Evolutionary conservation across 1,284 basidiomycete species (phyloP), one percentile per base, ranked within the genome.

Genomic region (Pseudomicrostroma phylloplanum): DNA sequence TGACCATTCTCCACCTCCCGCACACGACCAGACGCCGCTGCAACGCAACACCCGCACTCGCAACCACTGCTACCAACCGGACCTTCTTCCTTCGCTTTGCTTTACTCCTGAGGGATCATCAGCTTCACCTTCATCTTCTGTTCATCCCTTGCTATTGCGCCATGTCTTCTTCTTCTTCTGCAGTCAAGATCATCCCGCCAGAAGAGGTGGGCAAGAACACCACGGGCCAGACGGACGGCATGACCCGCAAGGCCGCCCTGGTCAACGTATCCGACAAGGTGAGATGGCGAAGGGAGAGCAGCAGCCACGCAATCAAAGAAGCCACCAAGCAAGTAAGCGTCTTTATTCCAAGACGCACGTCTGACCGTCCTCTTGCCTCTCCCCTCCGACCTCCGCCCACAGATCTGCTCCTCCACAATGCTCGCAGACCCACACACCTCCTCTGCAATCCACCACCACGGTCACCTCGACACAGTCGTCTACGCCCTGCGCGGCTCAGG

Each of bases 391-490:
- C 30, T 15, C 13, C 15, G 21, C 48, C 8, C 21, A 3, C 21
- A 57, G 21, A 21, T 49, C 41, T 58, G 43, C 57, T 19, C 41
- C 41, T 55, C 57, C 57, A 15, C 42, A 17, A 61, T 61, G 59
- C 54, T 56, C 19, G 55, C 57, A 8, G 30, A 60, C 17, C 59
- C 59, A 8, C 55, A 61, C n/a, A 61, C 46, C 54, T 59, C 57
- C 12, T 57, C 54, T 21, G 58, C 56, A 7, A 57, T 61, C 41
- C 59, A 61, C 48, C 59, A 61, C 36, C 59, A 61, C 48, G 59
- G 59, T 23, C 58, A 25, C 17, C n/a, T 23, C 36, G 58, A 60
- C 39, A 61, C 59, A 6, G 11, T 61, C 46, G 59, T 61, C 26
- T 61, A 61, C 48, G 56, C 59, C 12, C 26, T 61, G 6, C 43